Base-by-base conservation (phyloP, 2,329 filamentous ascomycete species). In the Trichophaea hybrida region DNA sequence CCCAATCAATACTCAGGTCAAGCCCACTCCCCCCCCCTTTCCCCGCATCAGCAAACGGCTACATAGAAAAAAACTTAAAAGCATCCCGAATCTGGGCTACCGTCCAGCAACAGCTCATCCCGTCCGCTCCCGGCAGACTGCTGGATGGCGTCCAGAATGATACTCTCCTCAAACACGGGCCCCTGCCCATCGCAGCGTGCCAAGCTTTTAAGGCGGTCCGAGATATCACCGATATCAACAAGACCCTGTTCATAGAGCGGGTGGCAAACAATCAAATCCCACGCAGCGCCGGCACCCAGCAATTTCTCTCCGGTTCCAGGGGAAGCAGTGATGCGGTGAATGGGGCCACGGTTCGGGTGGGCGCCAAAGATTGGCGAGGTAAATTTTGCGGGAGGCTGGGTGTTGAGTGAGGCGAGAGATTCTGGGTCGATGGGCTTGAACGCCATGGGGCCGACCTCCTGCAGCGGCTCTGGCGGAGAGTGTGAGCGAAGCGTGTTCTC, bases 221-320 rank as follows among this genome's bases (percentile, higher is more conserved):
- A 89, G 35, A 96, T 86, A 70, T 85, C 80, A 40, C 78, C 84
- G 10, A 96, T 82, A 71, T 97, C 87, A 32, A 96, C 83, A 17
- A 87, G 75, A 0, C 89, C 88, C 51, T 80, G 78, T 70, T 83
- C 81, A 71, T 86, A 94, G 6, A 89, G 73, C 5, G 86, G 81
- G 71, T 95, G 88, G 57, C 76, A 77, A 69, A 94, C 86, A 61
- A 97, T 93, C 57, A 89, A 76, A 68, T 96, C 90, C 91, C 91
- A 97, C 0, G 89, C 85, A 1, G 88, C 86, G 15, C 83, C 83
- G 0, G 85, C 84, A 40, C 84, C 85, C 5, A 93, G 76, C 12
- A 94, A 74, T 34, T 78, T 78, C 70, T 88, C 82, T 4, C 86
- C 86, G 1, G 74, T 77, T 10, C 76, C 74, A n/a, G 80, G 76